Base-by-base conservation (phyloP, 1,284 basidiomycete species). In the Pseudozyma flocculosa region DNA sequence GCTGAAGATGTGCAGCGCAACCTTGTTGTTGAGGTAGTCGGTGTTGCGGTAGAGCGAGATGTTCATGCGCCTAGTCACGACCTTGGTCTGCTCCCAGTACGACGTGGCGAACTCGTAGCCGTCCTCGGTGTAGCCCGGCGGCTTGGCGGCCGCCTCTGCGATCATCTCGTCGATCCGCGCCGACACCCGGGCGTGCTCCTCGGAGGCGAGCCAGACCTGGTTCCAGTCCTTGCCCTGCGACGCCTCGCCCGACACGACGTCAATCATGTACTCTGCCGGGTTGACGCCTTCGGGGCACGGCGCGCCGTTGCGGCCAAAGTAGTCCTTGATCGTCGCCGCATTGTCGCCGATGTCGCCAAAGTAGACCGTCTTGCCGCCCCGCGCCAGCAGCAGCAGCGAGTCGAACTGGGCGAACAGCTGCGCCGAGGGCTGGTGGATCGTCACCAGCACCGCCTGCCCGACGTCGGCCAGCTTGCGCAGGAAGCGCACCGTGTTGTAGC, bases 271-370 rank as follows among this genome's bases (percentile, higher is more conserved):
- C 46, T 74, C 72, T 26, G 72, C 72, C 1, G 66, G 61, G 45
- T 74, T 74, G 21, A 57, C 66, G 19, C 65, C 51, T 17, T 57
- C 48, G 3, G 40, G 49, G 40, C 70, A 74, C 21, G 40, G 36
- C 34, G 86, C 65, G 82, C 82, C 84, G 26, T 85, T 83, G 23
- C 71, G 70, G 70, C 88, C 85, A 64, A 90, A 90, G 78, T 90
- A 90, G 18, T 81, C 68, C 59, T 88, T 83, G 37, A 90, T 73
- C 0, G 80, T 83, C 26, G 76, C 78, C 2, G 84, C 82, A 59
- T 85, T 82, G 18, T 80, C 58, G 3, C 89, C 89, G 15, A 89
- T 78, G 50, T 89, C 85, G 21, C 88, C 89, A 65, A 89, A 89
- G 59, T 62, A 71, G 21, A 57, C 63, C 17, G 62, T 63, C 51